These are phyloP conservation scores for Gloeostereum incarnatum DNA, from an alignment of 768 basidiomycete genomes.

Conservation along the genomic window DNA sequence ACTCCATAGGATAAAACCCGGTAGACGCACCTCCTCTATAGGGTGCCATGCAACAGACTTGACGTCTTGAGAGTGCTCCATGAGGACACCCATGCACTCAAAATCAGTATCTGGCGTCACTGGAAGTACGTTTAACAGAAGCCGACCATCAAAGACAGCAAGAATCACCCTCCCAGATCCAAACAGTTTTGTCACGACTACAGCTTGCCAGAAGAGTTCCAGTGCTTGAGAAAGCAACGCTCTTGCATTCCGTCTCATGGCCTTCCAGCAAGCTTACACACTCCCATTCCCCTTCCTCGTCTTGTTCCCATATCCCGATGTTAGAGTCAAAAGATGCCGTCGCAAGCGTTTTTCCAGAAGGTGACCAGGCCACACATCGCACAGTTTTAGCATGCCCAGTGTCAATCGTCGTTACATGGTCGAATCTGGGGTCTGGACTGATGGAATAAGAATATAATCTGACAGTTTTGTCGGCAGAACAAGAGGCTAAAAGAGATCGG, in stretches of 20 bases:
- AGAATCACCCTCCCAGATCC: conserved; percentile 91
- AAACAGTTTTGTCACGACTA: conserved; percentile 94
- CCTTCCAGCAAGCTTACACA: conserved; percentile 83
- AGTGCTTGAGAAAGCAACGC: conserved; percentile 74
- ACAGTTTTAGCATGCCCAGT: conserved; percentile 89
- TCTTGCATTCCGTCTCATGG: conserved; percentile 96
- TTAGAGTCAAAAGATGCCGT: conserved; percentile 93
- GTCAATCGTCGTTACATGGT: conserved; percentile 53
- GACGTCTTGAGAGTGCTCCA: conserved; percentile 97
- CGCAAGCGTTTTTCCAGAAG: conserved; percentile 77
- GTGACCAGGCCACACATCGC: conserved; percentile 80
- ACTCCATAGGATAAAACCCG: too few relatives aligned
- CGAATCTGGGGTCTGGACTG: conserved; percentile 29
- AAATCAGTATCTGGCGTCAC: conserved; percentile 90
- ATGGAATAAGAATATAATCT: conserved; percentile 66
- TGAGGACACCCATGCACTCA: conserved; percentile 89
- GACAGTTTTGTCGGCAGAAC: conserved; percentile 90
- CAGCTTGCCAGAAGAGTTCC: conserved; percentile 86
- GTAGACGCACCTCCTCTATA: conserved; percentile 67
- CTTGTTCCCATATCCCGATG: conserved; percentile 83
- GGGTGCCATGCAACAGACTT: conserved; percentile 96
- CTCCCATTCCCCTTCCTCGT: conserved; percentile 64
- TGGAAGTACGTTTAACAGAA: conserved; percentile 18
- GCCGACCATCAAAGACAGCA: conserved; percentile 1
- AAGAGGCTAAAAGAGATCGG: conserved; percentile 79